These are phyloP conservation scores for Marasmius tenuissimus DNA, from an alignment of 1,284 basidiomycete genomes.

Conservation along the genomic window DNA sequence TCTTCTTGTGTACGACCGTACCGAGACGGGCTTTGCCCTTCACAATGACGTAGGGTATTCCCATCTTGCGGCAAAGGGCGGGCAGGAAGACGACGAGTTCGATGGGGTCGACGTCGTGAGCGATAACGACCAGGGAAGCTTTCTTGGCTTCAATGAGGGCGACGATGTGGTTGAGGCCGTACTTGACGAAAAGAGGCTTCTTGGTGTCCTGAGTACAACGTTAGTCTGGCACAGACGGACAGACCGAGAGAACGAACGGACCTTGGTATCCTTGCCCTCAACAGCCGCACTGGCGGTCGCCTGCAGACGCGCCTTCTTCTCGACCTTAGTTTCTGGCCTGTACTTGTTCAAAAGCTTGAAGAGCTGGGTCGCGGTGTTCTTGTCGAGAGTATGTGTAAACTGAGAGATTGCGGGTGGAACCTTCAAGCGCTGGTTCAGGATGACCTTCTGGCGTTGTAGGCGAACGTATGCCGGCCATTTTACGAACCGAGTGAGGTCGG, in stretches of 20 bases:
- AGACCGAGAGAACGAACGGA: not conserved
- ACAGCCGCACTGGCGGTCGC: conserved; percentile 73
- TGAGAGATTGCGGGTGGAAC: conserved; percentile 98
- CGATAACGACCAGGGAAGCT: conserved; percentile 94
- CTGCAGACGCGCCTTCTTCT: conserved; percentile 93
- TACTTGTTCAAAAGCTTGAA: conserved; percentile 99
- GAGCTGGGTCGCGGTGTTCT: conserved; percentile 98
- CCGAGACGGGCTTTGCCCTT: conserved; percentile 98
- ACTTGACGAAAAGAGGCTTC: conserved; percentile 96
- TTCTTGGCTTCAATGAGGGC: conserved; percentile 98
- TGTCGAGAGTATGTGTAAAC: conserved; percentile 97
- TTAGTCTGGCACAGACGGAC: conserved; percentile 1
- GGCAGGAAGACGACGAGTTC: conserved; percentile 98
- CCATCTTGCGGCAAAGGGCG: conserved; percentile 99
- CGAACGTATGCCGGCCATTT: conserved; percentile 99
- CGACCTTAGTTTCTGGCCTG: conserved; percentile 91
- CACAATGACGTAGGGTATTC: conserved; percentile 96
- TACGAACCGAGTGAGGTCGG: conserved; percentile 96
- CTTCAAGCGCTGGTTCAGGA: conserved; percentile 98
- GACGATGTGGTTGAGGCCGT: conserved; percentile 96
- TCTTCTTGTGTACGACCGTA: conserved; percentile 99
- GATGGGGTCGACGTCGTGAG: conserved; percentile 98
- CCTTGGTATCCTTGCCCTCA: conserved; percentile 70
- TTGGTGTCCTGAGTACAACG: conserved; percentile 63
- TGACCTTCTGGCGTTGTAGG: conserved; percentile 98